phyloP scores from a whole-genome alignment of 805 yeast species.

The Kuraishia borneana region DNA sequence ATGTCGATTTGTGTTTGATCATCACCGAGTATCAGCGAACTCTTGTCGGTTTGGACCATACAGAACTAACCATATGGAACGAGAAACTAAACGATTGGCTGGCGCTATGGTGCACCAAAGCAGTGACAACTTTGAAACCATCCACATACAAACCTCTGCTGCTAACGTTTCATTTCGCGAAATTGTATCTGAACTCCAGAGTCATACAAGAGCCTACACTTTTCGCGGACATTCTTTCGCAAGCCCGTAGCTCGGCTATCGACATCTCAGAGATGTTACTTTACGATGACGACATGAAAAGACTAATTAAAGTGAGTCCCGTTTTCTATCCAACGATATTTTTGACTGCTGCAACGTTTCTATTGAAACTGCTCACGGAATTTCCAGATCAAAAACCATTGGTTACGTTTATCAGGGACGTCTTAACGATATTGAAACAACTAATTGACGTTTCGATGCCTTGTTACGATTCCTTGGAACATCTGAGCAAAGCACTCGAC shows the following conservation, averaged over 20 bases:
- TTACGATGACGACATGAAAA: not conserved
- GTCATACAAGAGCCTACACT: not conserved
- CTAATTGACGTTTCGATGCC: too few relatives aligned
- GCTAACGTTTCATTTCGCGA: slow-evolving; percentile 1
- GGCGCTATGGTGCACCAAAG: not conserved
- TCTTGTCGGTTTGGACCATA: not conserved
- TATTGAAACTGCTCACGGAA: slow-evolving; percentile 1
- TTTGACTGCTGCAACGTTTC: slow-evolving; percentile 1
- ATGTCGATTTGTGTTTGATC: slow-evolving; percentile 1
- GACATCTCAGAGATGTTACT: slow-evolving; percentile 1
- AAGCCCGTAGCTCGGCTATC: not conserved
- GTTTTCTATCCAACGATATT: slow-evolving; percentile 1
- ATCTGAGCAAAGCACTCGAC: too few relatives aligned
- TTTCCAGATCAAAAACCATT: not conserved
- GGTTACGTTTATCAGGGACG: too few relatives aligned
- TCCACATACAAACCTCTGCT: slow-evolving; percentile 1
- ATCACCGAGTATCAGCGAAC: not conserved
- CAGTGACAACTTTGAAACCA: not conserved
- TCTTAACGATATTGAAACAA: too few relatives aligned
- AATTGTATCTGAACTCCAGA: slow-evolving; percentile 1
- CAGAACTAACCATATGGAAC: not conserved
- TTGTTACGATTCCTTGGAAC: too few relatives aligned
- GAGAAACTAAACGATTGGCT: slow-evolving; percentile 1
- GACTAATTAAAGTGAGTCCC: not conserved
- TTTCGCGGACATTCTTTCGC: not conserved